Percentiles rank a stretch among this genome's conserved stretches.
phyloP scores from a whole-genome alignment of 108 stramenopile genomes.

The Fragilariopsis cylindrus region DNA sequence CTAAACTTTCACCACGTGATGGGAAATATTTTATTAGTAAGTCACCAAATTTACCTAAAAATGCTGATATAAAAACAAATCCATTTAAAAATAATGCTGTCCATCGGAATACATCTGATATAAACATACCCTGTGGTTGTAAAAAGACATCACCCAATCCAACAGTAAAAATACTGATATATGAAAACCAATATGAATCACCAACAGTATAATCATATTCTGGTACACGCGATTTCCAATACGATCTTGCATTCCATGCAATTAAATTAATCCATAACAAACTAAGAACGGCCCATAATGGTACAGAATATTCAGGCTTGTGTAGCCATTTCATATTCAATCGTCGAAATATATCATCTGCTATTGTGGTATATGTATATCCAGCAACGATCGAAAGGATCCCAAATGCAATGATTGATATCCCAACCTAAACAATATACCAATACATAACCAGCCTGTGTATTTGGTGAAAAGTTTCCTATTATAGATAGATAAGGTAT shows the following conservation, averaged over 20 bases:
- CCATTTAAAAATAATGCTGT: slow-evolving; percentile 1
- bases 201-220: neutral
- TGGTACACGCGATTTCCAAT: neutral
- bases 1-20: neutral
- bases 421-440: slow-evolving; percentile 7
- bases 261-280: neutral
- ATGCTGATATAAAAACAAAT: slow-evolving; percentile 1
- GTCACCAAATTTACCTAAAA: slow-evolving; percentile 7
- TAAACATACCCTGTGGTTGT: slow-evolving; percentile 14
- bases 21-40: neutral
- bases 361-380: neutral
- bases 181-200: slow-evolving; percentile 15
- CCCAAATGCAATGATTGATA: slow-evolving; percentile 13
- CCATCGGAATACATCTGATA: slow-evolving; percentile 10
- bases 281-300: neutral
- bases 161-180: slow-evolving; percentile 9
- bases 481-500: neutral
- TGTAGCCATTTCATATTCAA: neutral
- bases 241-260: neutral
- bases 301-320: neutral
- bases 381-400: neutral
- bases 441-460: neutral
- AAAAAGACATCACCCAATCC: slow-evolving; percentile 8
- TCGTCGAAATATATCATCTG: slow-evolving; percentile 5
- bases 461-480: slow-evolving; percentile 12